phyloP scores from a whole-genome alignment of 176 grass and related monocot genomes.

The Phoenix dactylifera region DNA sequence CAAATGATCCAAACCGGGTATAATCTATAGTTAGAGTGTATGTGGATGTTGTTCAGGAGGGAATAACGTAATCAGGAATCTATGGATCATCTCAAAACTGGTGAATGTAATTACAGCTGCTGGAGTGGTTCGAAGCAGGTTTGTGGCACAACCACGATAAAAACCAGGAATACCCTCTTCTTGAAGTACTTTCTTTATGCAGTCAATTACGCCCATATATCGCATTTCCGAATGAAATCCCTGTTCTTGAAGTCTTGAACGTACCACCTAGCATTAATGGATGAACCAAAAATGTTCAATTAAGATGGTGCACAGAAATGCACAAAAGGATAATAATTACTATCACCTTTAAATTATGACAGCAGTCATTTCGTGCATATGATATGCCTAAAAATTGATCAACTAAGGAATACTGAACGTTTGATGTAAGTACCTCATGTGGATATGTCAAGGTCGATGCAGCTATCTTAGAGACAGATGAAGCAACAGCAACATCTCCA shows the following conservation, averaged over 20 bases:
- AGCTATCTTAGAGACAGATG: conserved; percentile 80
- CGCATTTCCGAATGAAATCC: conserved; percentile 40
- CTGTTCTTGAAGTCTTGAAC: conserved; percentile 89
- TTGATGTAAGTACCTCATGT: conserved; percentile 54
- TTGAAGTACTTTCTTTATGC: conserved; percentile 63
- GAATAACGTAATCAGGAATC: conserved; percentile 45
- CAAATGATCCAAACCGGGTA: no score
- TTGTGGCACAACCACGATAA: conserved; percentile 87
- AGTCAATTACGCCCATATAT: conserved; percentile 77
- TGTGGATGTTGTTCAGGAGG: conserved; percentile 47
- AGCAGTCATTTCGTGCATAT: no score
- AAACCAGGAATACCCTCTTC: conserved; percentile 72
- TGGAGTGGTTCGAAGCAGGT: conserved; percentile 82
- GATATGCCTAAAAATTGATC: no score
- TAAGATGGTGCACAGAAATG: no score
- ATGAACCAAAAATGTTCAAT: no score
- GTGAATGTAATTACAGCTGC: conserved; percentile 98
- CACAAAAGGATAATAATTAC: no score
- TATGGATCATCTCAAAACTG: conserved; percentile 97
- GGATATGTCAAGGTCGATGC: conserved; percentile 93
- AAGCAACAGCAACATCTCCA: conserved; percentile 94
- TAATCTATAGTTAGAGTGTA: conserved; percentile 24
- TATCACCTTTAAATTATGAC: no score
- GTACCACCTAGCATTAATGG: conserved; percentile 55
- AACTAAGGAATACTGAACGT: no score